Conservation (phyloP, 345 rosid genomes). For the Boechera stricta region DNA sequence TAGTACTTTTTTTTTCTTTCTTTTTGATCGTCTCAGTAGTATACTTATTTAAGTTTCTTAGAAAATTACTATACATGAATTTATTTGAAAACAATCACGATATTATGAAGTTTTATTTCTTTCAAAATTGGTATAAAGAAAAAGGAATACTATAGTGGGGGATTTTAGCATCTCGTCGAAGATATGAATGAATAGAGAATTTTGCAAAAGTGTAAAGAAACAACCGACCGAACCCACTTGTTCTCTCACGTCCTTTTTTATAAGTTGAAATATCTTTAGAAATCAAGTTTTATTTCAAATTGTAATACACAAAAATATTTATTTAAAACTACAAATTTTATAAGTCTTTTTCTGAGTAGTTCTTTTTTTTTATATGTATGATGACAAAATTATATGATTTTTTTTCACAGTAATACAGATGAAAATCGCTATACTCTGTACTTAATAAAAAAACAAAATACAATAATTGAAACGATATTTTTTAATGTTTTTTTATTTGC, state of each 20-base stretch:
- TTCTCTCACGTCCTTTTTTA: slow-evolving; percentile 40
- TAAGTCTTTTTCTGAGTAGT: no score
- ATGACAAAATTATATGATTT: not conserved
- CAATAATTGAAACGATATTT: not conserved
- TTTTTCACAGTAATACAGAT: not conserved
- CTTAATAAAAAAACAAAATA: no score
- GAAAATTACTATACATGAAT: slow-evolving; percentile 5
- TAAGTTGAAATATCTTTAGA: not conserved
- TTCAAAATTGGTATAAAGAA: slow-evolving; percentile 11
- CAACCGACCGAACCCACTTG: slow-evolving; percentile 49
- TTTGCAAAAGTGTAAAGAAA: slow-evolving; percentile 40
- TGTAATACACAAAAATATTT: not conserved
- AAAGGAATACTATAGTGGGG: slow-evolving; percentile 29
- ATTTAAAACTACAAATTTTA: no score
- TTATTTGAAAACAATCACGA: not conserved
- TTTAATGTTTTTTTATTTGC: not conserved
- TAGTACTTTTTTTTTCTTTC: not conserved
- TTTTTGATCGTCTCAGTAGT: not conserved
- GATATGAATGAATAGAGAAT: slow-evolving; percentile 47
- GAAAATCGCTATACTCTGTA: not conserved
- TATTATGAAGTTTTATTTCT: not conserved
- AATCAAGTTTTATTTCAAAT: not conserved
- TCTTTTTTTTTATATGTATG: no score
- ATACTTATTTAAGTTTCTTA: not conserved
- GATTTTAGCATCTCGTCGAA: slow-evolving; percentile 45